phyloP scores from a whole-genome alignment of 164 flowering plant genomes.

The Kingdonia uniflora region DNA sequence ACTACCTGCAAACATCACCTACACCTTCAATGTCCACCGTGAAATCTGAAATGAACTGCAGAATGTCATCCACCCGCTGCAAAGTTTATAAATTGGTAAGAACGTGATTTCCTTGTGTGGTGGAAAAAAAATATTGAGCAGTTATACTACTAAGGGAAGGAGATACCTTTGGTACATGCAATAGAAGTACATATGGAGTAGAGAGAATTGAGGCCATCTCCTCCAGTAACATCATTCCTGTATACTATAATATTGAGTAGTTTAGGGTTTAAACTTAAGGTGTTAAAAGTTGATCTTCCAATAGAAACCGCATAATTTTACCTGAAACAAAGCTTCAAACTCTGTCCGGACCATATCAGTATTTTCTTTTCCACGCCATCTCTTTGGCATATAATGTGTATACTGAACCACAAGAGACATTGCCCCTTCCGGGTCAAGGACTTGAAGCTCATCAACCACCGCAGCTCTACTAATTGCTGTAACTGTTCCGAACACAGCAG shows the following conservation, averaged over 20 bases:
- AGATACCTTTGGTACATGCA: conserved; percentile 77
- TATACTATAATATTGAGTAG: conserved; percentile 45
- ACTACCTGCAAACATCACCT: conserved; percentile 96
- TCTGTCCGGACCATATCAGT: conserved; percentile 64
- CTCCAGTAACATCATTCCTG: conserved; percentile 92
- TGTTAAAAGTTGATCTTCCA: no score
- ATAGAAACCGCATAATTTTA: conserved; percentile 11
- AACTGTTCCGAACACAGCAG: conserved; percentile 93
- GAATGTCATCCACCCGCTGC: conserved; percentile 88
- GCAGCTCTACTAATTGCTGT: conserved; percentile 93
- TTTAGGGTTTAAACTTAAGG: no score
- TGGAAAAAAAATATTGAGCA: no score
- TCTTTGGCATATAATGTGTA: conserved; percentile 92
- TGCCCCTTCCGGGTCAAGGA: conserved; percentile 83
- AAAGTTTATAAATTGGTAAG: conserved; percentile 6
- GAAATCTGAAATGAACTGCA: conserved; percentile 82
- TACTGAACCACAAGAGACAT: conserved; percentile 89
- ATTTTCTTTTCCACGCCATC: conserved; percentile 93
- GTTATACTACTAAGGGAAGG: neutral
- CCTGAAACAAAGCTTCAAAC: conserved; percentile 94
- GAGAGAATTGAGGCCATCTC: conserved; percentile 97
- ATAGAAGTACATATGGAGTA: conserved; percentile 81
- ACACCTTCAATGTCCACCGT: conserved; percentile 89
- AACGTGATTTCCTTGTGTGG: no score
- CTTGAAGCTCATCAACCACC: conserved; percentile 65